Evolutionary conservation across 108 stramenopile species (phyloP).

Genomic region (Stephanodiscus triporus): DNA sequence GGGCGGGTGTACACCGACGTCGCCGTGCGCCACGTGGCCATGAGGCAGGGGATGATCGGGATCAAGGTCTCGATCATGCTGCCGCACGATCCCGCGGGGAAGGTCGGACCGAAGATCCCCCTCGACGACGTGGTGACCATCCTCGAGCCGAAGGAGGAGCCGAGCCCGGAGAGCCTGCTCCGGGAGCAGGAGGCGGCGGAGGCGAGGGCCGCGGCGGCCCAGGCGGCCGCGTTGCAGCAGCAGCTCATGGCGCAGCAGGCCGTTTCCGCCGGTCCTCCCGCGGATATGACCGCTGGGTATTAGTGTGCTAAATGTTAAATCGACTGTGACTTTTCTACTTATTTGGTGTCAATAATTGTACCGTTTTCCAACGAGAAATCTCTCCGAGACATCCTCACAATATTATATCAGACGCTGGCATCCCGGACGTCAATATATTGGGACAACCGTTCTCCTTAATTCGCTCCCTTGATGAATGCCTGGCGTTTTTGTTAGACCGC

Average conservation of each 20-base stretch:
- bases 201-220: slow-evolving; percentile 42
- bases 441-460: no score
- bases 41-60: slow-evolving; percentile 99
- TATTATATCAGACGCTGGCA: no score
- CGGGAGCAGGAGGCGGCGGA: slow-evolving; percentile 68
- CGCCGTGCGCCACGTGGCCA: slow-evolving; percentile 98
- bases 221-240: slow-evolving; percentile 43
- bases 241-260: slow-evolving; percentile 40
- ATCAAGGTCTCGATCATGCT: slow-evolving; percentile 99
- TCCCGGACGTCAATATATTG: no score
- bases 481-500: no score
- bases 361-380: no score
- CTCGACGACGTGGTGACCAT: slow-evolving; percentile 93
- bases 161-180: slow-evolving; percentile 68
- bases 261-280: slow-evolving; percentile 26
- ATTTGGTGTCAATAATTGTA: no score
- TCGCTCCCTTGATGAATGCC: no score
- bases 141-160: slow-evolving; percentile 90
- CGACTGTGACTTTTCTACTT: no score
- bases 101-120: slow-evolving; percentile 86
- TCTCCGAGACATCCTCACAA: no score
- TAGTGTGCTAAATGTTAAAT: no score
- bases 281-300: slow-evolving; percentile 41
- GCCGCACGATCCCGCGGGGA: slow-evolving; percentile 96
- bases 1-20: slow-evolving; percentile 97